These are phyloP conservation scores for Fusarium sp. DNA, from an alignment of 2,329 filamentous ascomycete genomes.

Conservation along the genomic window DNA sequence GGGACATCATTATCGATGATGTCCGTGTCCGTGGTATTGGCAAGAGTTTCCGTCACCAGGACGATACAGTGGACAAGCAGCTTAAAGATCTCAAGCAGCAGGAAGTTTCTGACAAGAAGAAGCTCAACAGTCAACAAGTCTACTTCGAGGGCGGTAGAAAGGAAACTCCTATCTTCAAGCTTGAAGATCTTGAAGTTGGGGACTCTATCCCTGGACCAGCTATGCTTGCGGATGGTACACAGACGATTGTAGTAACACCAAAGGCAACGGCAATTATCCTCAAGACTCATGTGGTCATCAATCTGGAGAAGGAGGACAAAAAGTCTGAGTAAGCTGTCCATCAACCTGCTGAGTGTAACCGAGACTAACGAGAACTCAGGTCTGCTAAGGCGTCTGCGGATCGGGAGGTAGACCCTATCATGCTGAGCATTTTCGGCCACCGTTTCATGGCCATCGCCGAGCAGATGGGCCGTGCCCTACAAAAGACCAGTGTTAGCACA, in stretches of 20 bases:
- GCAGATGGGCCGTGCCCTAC: constrained; percentile 83
- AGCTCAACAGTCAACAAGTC: constrained; percentile 75
- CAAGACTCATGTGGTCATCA: constrained; percentile 89
- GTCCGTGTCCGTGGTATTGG: constrained; percentile 89
- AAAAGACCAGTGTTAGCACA: constrained; percentile 84
- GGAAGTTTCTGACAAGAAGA: constrained; percentile 67
- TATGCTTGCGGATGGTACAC: constrained; percentile 86
- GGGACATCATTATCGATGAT: constrained; percentile 91
- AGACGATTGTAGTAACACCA: constrained; percentile 92
- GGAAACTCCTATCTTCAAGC: constrained; percentile 85
- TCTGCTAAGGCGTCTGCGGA: constrained; percentile 36
- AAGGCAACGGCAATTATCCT: constrained; percentile 80
- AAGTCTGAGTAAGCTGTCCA: constrained; percentile 49
- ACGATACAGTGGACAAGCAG: constrained; percentile 87
- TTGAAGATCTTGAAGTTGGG: constrained; percentile 78
- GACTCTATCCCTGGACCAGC: constrained; percentile 82
- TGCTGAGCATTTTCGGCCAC: constrained; percentile 83
- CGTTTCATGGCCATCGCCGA: constrained; percentile 89
- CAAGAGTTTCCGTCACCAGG: constrained; percentile 83
- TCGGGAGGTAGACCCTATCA: constrained; percentile 76
- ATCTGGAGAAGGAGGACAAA: constrained; percentile 71
- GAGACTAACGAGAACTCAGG: constrained; percentile 27
- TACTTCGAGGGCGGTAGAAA: constrained; percentile 86
- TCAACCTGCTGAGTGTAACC: no score
- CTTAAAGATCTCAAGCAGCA: constrained; percentile 75